A percentile compares a stretch with the other conserved stretches of the same genome.
phyloP scores from a whole-genome alignment of 225 moss, liverwort and hornwort species.

The Polytrichum commune region DNA sequence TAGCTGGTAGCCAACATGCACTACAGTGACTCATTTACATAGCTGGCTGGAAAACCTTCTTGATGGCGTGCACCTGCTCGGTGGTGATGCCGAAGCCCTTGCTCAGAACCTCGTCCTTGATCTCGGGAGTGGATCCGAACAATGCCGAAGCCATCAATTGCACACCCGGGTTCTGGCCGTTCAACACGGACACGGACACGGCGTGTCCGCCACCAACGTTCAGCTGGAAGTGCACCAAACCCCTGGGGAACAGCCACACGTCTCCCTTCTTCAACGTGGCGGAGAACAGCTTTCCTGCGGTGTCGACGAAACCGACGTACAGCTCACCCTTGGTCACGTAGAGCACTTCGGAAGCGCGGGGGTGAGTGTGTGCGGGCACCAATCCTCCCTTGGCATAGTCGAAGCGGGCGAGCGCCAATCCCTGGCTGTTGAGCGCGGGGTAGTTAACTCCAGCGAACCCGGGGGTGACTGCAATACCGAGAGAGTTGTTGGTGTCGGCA shows the following conservation, averaged over 20 bases:
- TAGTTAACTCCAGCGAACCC: conserved; percentile 35
- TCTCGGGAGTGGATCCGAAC: conserved; percentile 12
- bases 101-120: background rate
- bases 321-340: conserved; percentile 23
- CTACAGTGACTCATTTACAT: too few relatives aligned
- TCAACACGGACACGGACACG: conserved; percentile 16
- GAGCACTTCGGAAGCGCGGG: conserved; percentile 21
- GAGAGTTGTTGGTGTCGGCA: conserved; percentile 17
- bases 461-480: conserved; percentile 21
- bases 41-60: conserved; percentile 6
- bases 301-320: conserved; percentile 34
- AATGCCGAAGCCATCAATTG: conserved; percentile 7
- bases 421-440: conserved; percentile 19
- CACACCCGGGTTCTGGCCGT: conserved; percentile 29
- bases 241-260: conserved; percentile 30
- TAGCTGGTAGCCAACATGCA: too few relatives aligned
- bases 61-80: conserved; percentile 1
- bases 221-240: conserved; percentile 27
- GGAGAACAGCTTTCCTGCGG: conserved; percentile 16
- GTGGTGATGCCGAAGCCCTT: conserved; percentile 3
- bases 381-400: conserved; percentile 28
- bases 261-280: conserved; percentile 21
- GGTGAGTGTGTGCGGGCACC: conserved; percentile 40
- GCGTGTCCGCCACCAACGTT: background rate
- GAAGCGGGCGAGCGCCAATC: conserved; percentile 22